A percentile compares a stretch with the other conserved stretches of the same genome.
These are phyloP conservation scores for Ambispora gerdemannii DNA, from an alignment of 192 early-diverging fungal genomes.

Conservation along the genomic window DNA sequence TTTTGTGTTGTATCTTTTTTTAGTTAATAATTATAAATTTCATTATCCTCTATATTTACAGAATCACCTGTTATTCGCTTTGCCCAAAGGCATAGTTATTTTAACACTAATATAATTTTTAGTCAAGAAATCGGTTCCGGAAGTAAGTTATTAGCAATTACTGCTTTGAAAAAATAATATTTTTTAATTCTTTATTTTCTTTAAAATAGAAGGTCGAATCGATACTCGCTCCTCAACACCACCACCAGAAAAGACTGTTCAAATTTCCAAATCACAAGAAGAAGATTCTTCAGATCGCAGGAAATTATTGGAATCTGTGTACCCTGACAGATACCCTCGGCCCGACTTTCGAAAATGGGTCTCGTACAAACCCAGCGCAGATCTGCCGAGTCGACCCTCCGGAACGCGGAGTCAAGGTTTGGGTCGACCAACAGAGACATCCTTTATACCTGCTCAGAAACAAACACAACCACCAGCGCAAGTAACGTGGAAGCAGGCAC, in stretches of 20 bases:
- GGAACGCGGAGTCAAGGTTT: neutral
- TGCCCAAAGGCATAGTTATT: conserved; percentile 70
- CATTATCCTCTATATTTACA: no score
- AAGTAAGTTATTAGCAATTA: conserved; percentile 38
- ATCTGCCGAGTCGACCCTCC: conserved; percentile 21
- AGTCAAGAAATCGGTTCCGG: conserved; percentile 73
- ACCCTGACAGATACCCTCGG: conserved; percentile 68
- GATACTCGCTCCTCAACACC: neutral
- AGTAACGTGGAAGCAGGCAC: neutral
- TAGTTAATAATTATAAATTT: no score
- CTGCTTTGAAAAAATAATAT: neutral
- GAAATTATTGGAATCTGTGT: conserved; percentile 54
- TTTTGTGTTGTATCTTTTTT: neutral
- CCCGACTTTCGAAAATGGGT: conserved; percentile 73
- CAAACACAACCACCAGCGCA: neutral
- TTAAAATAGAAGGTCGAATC: neutral
- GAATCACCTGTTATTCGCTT: conserved; percentile 61
- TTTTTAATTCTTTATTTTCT: neutral
- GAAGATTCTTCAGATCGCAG: conserved; percentile 35
- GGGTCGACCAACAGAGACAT: conserved; percentile 1
- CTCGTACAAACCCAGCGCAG: conserved; percentile 51
- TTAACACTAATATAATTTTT: conserved; percentile 70
- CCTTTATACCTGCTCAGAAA: conserved; percentile 2
- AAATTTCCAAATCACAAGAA: conserved; percentile 30
- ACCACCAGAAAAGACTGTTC: neutral